Evolutionary conservation across 2,329 filamentous ascomycete genomes (phyloP).

Genomic region (Trichoderma afroharzianum): DNA sequence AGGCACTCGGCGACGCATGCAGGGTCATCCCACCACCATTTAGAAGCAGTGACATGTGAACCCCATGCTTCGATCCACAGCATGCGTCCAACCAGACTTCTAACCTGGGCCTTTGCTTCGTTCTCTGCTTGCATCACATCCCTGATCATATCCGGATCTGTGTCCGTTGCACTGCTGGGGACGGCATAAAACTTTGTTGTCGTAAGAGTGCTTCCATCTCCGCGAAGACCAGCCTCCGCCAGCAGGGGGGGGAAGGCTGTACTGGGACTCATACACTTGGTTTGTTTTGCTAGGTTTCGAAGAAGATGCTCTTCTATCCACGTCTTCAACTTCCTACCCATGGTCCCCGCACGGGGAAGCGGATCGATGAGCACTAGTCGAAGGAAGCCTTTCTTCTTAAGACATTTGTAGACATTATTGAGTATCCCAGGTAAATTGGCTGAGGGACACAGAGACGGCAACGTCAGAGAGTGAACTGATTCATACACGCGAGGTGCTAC

Average conservation of each 20-base stretch:
- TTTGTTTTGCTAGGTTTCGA: conserved; percentile 55
- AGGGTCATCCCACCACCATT: conserved; percentile 62
- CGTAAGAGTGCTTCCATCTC: conserved; percentile 45
- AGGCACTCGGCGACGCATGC: conserved; percentile 54
- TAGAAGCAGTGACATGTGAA: conserved; percentile 42
- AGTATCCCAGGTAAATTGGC: conserved; percentile 55
- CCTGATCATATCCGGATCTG: not conserved
- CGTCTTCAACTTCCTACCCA: conserved; percentile 53
- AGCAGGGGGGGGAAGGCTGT: conserved; percentile 58
- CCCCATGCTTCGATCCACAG: conserved; percentile 63
- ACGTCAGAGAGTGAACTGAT: conserved; percentile 48
- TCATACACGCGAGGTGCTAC: conserved; percentile 44
- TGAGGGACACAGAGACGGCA: conserved; percentile 55
- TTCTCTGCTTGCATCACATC: conserved; percentile 19
- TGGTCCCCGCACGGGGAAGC: conserved; percentile 50
- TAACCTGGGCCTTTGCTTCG: conserved; percentile 44
- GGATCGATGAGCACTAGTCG: conserved; percentile 62
- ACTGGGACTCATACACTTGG: conserved; percentile 57
- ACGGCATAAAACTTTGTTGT: conserved; percentile 49
- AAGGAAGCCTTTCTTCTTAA: conserved; percentile 53
- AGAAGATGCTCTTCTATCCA: conserved; percentile 63
- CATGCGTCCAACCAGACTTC: conserved; percentile 51
- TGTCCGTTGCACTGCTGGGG: conserved; percentile 28
- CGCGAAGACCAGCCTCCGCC: conserved; percentile 49
- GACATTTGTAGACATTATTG: conserved; percentile 52